Conservation (phyloP, 2,329 filamentous ascomycete genomes). For the Emmonsiellopsis sp. region DNA sequence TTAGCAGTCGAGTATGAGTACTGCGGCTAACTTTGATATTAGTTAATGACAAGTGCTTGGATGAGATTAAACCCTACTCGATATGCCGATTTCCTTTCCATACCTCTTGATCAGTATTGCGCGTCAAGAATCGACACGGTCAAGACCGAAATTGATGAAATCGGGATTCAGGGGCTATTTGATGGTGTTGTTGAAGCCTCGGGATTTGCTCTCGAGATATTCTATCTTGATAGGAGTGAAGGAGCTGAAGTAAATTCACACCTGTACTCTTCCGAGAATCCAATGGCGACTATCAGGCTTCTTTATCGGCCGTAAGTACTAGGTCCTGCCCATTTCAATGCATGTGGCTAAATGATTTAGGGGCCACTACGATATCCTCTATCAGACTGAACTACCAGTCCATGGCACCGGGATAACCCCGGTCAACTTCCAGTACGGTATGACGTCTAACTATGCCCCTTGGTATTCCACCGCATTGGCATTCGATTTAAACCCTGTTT, state of each 20-base stretch:
- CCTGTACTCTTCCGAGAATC: constrained; percentile 24
- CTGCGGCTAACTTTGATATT: constrained; percentile 21
- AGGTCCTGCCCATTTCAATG: not conserved
- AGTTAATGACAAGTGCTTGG: constrained; percentile 75
- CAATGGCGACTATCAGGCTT: constrained; percentile 55
- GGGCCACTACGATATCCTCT: constrained; percentile 91
- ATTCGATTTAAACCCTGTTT: constrained; percentile 30
- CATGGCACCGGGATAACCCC: constrained; percentile 18
- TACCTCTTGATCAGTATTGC: constrained; percentile 59
- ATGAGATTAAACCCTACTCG: constrained; percentile 63
- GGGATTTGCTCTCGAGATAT: constrained; percentile 72
- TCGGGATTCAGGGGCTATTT: constrained; percentile 69
- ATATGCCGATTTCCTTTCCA: constrained; percentile 65
- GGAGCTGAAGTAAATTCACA: constrained; percentile 60
- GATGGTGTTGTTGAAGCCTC: constrained; percentile 71
- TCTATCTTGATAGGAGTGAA: constrained; percentile 79
- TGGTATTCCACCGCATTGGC: constrained; percentile 29
- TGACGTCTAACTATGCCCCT: constrained; percentile 28
- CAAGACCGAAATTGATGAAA: constrained; percentile 77
- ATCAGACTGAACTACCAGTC: constrained; percentile 46
- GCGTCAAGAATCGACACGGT: constrained; percentile 60
- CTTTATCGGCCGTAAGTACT: constrained; percentile 54
- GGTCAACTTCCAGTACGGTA: constrained; percentile 32
- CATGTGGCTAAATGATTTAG: constrained; percentile 27
- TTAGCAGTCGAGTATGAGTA: not conserved